Evolutionary conservation across 108 stramenopile genomes (phyloP).

Genomic region (Skeletonema potamos): DNA sequence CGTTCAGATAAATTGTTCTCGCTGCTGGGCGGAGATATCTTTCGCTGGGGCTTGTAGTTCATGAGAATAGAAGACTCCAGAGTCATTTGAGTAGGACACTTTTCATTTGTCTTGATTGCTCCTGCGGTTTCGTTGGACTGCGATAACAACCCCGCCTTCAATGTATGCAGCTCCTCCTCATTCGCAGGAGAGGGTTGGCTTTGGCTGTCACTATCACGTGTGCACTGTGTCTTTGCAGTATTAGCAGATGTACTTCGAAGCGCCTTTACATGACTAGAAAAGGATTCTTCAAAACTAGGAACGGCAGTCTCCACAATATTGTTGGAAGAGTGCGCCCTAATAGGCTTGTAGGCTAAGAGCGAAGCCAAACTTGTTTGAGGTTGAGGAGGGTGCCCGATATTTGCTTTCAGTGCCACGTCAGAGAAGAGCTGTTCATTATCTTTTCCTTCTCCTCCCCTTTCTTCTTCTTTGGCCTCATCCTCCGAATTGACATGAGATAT

Average conservation of each 20-base stretch:
- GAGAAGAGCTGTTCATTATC: background rate
- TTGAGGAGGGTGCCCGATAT: background rate
- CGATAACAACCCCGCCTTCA: background rate
- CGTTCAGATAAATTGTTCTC: background rate
- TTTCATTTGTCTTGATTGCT: background rate
- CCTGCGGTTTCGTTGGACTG: background rate
- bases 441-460: background rate
- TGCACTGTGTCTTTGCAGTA: background rate
- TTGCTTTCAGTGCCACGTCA: background rate
- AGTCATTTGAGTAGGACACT: background rate
- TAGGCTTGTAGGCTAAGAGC: background rate
- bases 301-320: background rate
- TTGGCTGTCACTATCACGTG: background rate
- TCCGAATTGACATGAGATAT: background rate
- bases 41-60: background rate
- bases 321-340: background rate
- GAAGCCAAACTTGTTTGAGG: background rate
- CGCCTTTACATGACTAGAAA: background rate
- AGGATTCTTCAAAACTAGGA: background rate
- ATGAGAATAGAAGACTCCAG: background rate
- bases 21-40: background rate
- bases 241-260: background rate
- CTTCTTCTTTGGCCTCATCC: background rate
- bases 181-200: background rate
- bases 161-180: background rate